These are phyloP conservation scores for Cryptococcus maquisensis DNA, from an alignment of 1,284 basidiomycete species.

Conservation along the genomic window DNA sequence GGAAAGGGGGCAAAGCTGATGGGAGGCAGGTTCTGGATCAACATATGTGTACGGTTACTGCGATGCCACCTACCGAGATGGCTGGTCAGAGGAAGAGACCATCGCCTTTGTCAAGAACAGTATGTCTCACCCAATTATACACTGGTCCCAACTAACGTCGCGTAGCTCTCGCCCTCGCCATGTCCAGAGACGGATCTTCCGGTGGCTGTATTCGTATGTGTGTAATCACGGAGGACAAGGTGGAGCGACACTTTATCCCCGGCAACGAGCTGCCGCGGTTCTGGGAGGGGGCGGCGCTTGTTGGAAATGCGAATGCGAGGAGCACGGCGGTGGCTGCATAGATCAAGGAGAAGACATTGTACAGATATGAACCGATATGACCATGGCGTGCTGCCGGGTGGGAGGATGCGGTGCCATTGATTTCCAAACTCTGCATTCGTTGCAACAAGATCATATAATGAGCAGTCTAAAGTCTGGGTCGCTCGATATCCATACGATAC, in stretches of 20 bases:
- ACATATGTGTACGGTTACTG: conserved; percentile 99
- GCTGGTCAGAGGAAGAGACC: conserved; percentile 88
- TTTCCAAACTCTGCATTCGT: too few relatives aligned
- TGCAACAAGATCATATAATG: too few relatives aligned
- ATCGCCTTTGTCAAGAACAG: conserved; percentile 94
- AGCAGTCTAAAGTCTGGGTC: too few relatives aligned
- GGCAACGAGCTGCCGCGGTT: conserved; percentile 76
- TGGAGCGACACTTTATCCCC: conserved; percentile 91
- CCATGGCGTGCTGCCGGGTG: background rate
- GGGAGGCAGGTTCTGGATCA: conserved; percentile 78
- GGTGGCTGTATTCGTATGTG: conserved; percentile 97
- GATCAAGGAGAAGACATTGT: background rate
- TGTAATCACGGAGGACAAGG: conserved; percentile 86
- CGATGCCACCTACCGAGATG: conserved; percentile 93
- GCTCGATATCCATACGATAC: too few relatives aligned
- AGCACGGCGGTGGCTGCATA: background rate
- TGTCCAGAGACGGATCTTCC: conserved; percentile 96
- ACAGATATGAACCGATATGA: background rate
- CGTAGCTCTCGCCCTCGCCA: conserved; percentile 85
- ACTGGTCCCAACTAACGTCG: background rate
- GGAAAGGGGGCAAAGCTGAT: conserved; percentile 10
- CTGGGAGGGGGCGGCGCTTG: conserved; percentile 46
- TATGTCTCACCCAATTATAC: conserved; percentile 52
- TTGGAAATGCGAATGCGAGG: conserved; percentile 14
- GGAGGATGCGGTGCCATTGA: too few relatives aligned